A percentile compares a stretch with the other conserved stretches of the same genome.
These are phyloP conservation scores for Saturnispora dispora DNA, from an alignment of 805 yeast species.

Conservation along the genomic window DNA sequence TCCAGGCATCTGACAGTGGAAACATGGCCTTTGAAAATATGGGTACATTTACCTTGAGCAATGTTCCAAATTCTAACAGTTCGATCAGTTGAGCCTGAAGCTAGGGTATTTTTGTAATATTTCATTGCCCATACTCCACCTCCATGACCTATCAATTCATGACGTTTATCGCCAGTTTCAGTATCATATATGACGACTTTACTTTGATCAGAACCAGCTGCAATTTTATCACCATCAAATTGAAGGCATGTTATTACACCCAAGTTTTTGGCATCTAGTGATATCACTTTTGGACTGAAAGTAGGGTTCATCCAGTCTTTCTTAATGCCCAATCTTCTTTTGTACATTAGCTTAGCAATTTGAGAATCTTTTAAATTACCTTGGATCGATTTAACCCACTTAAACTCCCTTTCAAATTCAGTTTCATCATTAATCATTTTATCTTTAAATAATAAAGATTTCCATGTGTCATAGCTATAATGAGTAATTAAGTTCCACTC, in stretches of 20 bases:
- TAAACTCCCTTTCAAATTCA: constrained; percentile 32
- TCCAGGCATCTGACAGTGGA: constrained; percentile 91
- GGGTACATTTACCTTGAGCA: constrained; percentile 76
- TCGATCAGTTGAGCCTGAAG: constrained; percentile 91
- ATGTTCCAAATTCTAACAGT: constrained; percentile 93
- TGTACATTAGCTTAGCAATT: constrained; percentile 36
- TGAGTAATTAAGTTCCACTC: constrained; percentile 63
- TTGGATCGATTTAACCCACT: constrained; percentile 11
- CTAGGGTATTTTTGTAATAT: constrained; percentile 72
- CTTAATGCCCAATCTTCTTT: constrained; percentile 47
- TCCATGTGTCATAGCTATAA: constrained; percentile 61
- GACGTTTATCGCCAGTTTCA: constrained; percentile 52
- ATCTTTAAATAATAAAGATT: constrained; percentile 51
- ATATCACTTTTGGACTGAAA: constrained; percentile 57
- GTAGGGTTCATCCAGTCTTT: constrained; percentile 75
- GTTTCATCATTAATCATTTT: constrained; percentile 40
- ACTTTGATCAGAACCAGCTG: constrained; percentile 87
- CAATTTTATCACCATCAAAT: constrained; percentile 81
- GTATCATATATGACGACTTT: constrained; percentile 77
- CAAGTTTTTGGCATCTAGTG: constrained; percentile 55
- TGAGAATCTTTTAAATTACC: constrained; percentile 11
- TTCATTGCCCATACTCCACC: constrained; percentile 99
- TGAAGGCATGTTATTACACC: constrained; percentile 93
- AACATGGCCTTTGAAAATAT: constrained; percentile 83
- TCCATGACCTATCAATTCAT: constrained; percentile 74